These are phyloP conservation scores for Fusarium graminum DNA, from an alignment of 2,329 filamentous ascomycete species.

Conservation along the genomic window DNA sequence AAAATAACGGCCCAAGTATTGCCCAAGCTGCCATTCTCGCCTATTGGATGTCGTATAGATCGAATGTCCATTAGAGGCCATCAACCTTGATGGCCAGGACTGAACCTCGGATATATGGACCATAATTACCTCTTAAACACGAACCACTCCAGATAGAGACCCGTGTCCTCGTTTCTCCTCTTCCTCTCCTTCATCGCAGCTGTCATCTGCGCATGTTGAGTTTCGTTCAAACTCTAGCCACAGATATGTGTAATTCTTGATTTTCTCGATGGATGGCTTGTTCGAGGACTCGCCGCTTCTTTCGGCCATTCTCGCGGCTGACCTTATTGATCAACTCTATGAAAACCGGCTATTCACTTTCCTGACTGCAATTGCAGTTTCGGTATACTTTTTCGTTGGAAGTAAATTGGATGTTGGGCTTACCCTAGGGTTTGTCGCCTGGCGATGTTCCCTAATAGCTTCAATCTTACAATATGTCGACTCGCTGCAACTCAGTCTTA, in stretches of 20 bases:
- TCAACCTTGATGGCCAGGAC: slow-evolving; percentile 52
- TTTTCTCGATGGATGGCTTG: slow-evolving; percentile 48
- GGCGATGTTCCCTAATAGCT: slow-evolving; percentile 17
- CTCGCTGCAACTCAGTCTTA: slow-evolving; percentile 9
- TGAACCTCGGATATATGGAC: slow-evolving; percentile 3
- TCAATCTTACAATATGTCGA: slow-evolving; percentile 10
- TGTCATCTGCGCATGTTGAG: slow-evolving; percentile 9
- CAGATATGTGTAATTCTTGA: slow-evolving; percentile 29
- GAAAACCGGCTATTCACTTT: slow-evolving; percentile 5
- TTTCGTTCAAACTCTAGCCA: slow-evolving; percentile 6
- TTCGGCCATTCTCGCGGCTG: slow-evolving; percentile 36
- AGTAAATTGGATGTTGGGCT: slow-evolving; percentile 45
- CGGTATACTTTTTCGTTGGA: slow-evolving; percentile 40
- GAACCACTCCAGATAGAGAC: not conserved
- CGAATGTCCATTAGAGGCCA: slow-evolving; percentile 8
- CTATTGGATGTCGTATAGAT: slow-evolving; percentile 9
- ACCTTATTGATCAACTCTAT: slow-evolving; percentile 36
- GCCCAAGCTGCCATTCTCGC: not conserved
- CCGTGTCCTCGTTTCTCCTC: not conserved
- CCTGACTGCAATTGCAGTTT: slow-evolving; percentile 1
- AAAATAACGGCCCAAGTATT: slow-evolving; percentile 18
- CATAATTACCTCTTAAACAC: not conserved
- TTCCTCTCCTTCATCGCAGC: slow-evolving; percentile 2
- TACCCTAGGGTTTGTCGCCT: slow-evolving; percentile 44
- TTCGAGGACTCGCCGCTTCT: slow-evolving; percentile 45